Percentiles rank a stretch among this genome's conserved stretches.
phyloP scores from a whole-genome alignment of 345 rosid species.

The Raphanus raphanistrum region DNA sequence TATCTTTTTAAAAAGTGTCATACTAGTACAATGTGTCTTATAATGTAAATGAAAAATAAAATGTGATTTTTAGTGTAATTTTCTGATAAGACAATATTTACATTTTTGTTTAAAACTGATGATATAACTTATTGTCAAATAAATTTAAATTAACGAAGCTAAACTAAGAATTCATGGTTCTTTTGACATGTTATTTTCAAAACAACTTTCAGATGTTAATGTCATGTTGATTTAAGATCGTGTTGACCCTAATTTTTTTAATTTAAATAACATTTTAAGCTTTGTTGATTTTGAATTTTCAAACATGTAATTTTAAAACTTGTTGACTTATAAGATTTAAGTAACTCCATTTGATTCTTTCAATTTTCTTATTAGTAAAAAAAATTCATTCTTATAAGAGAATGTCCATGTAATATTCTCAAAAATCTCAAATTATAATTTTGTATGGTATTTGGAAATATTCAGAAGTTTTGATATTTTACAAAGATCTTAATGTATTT shows the following conservation, averaged over 20 bases:
- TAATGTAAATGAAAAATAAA: background rate
- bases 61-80: background rate
- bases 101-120: background rate
- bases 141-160: background rate
- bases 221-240: background rate
- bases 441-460: background rate
- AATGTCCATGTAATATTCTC: background rate
- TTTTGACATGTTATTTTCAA: background rate
- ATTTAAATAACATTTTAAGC: background rate
- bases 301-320: background rate
- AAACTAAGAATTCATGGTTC: background rate
- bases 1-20: no score
- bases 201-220: background rate
- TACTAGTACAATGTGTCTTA: background rate
- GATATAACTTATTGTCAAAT: no score
- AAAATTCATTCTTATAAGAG: background rate
- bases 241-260: background rate
- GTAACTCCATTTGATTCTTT: background rate
- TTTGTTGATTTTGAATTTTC: background rate
- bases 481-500: background rate
- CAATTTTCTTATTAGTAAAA: background rate
- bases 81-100: background rate
- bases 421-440: no score
- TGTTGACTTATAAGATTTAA: background rate
- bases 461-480: background rate